A percentile compares a stretch with the other conserved stretches of the same genome.
Conservation (phyloP, 2,329 filamentous ascomycete species). For the Fusarium robinianum region DNA sequence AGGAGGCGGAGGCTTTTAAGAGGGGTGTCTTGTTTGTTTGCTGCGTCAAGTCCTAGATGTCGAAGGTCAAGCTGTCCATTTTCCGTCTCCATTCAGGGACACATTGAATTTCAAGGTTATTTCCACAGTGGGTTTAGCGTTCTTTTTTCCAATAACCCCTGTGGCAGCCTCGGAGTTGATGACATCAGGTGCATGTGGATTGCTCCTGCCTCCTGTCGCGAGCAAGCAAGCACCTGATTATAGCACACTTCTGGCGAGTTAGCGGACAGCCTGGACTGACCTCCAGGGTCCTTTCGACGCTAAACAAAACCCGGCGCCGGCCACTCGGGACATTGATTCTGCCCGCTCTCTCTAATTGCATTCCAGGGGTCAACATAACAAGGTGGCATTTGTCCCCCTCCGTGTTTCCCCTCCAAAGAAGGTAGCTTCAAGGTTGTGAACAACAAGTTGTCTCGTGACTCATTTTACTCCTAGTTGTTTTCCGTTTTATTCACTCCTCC, state of each 20-base stretch:
- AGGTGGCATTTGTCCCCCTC: constrained; percentile 24
- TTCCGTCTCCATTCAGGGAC: background rate
- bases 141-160: constrained; percentile 13
- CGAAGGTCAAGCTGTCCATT: constrained; percentile 1
- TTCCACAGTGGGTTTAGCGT: constrained; percentile 17
- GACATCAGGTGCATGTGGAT: too few relatives aligned
- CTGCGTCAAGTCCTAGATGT: constrained; percentile 3
- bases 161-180: constrained; percentile 10
- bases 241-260: too few relatives aligned
- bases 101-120: constrained; percentile 18
- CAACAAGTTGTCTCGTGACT: constrained; percentile 23
- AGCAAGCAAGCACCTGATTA: too few relatives aligned
- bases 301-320: too few relatives aligned
- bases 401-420: constrained; percentile 25
- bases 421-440: constrained; percentile 16
- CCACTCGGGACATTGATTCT: too few relatives aligned
- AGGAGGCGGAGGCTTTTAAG: constrained; percentile 1
- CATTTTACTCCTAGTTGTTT: constrained; percentile 8
- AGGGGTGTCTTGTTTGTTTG: constrained; percentile 6
- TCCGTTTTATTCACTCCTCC: constrained; percentile 4
- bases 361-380: constrained; percentile 21
- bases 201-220: too few relatives aligned
- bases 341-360: too few relatives aligned
- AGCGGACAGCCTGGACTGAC: too few relatives aligned
- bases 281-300: too few relatives aligned